phyloP scores from a whole-genome alignment of 2,329 filamentous ascomycete genomes.

The Diaporthe humulicola region DNA sequence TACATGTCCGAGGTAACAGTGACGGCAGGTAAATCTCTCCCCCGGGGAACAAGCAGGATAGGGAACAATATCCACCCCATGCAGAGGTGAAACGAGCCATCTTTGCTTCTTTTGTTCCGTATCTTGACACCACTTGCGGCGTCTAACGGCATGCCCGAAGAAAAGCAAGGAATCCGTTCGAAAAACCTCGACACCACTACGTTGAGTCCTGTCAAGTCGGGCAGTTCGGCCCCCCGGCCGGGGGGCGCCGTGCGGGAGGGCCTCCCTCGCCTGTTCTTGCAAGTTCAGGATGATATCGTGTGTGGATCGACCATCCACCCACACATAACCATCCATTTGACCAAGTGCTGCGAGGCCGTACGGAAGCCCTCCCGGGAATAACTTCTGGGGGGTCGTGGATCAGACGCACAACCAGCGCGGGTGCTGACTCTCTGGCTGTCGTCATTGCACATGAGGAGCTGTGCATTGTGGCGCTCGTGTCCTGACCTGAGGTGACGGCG shows the following conservation, averaged over 20 bases:
- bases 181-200: background rate
- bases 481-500: slow-evolving; percentile 10
- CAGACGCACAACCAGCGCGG: background rate
- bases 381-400: background rate
- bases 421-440: background rate
- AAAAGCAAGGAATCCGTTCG: slow-evolving; percentile 7
- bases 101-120: slow-evolving; percentile 27
- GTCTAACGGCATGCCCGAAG: background rate
- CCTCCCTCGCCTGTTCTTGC: slow-evolving; percentile 20
- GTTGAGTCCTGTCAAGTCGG: background rate
- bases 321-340: background rate
- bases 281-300: background rate
- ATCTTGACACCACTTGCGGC: background rate
- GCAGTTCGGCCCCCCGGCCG: background rate
- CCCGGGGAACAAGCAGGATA: background rate
- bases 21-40: background rate
- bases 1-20: background rate
- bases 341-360: background rate
- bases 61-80: background rate
- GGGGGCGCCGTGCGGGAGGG: background rate
- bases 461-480: slow-evolving; percentile 12
- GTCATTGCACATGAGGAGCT: slow-evolving; percentile 29
- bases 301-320: background rate
- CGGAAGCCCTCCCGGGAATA: background rate
- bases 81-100: background rate